Percentiles rank a stretch among this genome's conserved stretches.
Evolutionary conservation across 1,284 basidiomycete species (phyloP).

Genomic region (Leccinum variabile): DNA sequence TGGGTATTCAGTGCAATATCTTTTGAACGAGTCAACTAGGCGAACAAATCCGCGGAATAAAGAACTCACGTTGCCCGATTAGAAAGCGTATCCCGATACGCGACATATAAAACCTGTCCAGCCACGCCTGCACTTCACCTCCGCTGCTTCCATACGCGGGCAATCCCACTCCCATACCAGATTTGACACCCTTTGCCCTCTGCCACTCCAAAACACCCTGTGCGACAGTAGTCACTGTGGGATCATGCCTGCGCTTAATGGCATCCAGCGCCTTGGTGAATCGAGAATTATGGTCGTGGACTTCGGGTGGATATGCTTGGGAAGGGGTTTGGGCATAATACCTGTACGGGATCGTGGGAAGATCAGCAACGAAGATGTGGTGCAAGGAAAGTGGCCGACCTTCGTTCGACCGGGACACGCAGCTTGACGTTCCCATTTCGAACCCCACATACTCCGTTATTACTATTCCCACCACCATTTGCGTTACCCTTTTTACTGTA

Average conservation of each 20-base stretch:
- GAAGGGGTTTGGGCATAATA: conserved; percentile 79
- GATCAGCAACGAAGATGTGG: conserved; percentile 8
- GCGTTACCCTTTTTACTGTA: conserved; percentile 22
- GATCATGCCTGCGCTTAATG: conserved; percentile 95
- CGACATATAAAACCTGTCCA: conserved; percentile 96
- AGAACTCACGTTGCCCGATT: conserved; percentile 81
- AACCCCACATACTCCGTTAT: conserved; percentile 26
- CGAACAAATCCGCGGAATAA: not conserved
- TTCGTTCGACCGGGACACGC: conserved; percentile 73
- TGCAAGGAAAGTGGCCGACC: conserved; percentile 38
- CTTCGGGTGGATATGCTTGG: conserved; percentile 86
- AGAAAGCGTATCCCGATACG: conserved; percentile 95
- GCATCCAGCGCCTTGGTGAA: conserved; percentile 87
- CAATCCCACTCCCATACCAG: conserved; percentile 25
- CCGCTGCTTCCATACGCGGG: conserved; percentile 65
- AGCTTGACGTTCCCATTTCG: conserved; percentile 51
- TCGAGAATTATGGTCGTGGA: conserved; percentile 88
- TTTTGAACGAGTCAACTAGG: conserved; percentile 32
- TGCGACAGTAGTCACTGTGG: conserved; percentile 94
- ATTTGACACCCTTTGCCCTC: conserved; percentile 33
- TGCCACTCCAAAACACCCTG: conserved; percentile 87
- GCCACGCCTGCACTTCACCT: conserved; percentile 89
- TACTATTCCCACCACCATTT: conserved; percentile 31
- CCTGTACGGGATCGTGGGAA: conserved; percentile 41
- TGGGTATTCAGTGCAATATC: conserved; percentile 91